A percentile compares a stretch with the other conserved stretches of the same genome.
These are phyloP conservation scores for Marasmius tenuissimus DNA, from an alignment of 1,284 basidiomycete genomes.

Conservation along the genomic window DNA sequence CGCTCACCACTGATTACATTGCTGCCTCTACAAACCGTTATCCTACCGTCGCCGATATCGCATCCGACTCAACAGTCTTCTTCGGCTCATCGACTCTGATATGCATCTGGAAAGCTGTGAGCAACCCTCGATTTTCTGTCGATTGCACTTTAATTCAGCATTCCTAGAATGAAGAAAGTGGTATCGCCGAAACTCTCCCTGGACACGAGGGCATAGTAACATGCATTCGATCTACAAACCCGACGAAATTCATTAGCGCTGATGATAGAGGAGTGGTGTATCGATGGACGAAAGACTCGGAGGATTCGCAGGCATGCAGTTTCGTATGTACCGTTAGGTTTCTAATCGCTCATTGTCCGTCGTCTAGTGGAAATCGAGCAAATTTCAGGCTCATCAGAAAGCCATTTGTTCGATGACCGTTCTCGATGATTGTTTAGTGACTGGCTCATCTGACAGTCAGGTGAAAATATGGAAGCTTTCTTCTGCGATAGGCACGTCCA, in stretches of 20 bases:
- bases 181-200: slow-evolving; percentile 68
- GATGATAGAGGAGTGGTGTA: slow-evolving; percentile 71
- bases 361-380: slow-evolving; percentile 55
- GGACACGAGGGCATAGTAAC: slow-evolving; percentile 80
- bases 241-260: slow-evolving; percentile 60
- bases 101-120: slow-evolving; percentile 71
- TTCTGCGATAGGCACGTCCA: slow-evolving; percentile 30
- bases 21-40: slow-evolving; percentile 80
- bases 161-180: slow-evolving; percentile 49
- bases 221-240: slow-evolving; percentile 63
- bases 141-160: slow-evolving; percentile 12
- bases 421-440: slow-evolving; percentile 51
- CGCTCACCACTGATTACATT: slow-evolving; percentile 60
- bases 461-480: slow-evolving; percentile 68
- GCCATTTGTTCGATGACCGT: slow-evolving; percentile 68
- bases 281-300: slow-evolving; percentile 45
- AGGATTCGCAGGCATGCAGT: slow-evolving; percentile 39
- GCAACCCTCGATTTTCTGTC: slow-evolving; percentile 34
- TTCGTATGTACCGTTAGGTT: slow-evolving; percentile 8
- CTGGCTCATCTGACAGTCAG: slow-evolving; percentile 78
- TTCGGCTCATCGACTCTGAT: slow-evolving; percentile 80
- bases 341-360: slow-evolving; percentile 16
- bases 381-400: slow-evolving; percentile 61
- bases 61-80: slow-evolving; percentile 59
- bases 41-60: slow-evolving; percentile 62